phyloP scores from a whole-genome alignment of 371 early-diverging fungal genomes.

The Furculomyces boomerangus region DNA sequence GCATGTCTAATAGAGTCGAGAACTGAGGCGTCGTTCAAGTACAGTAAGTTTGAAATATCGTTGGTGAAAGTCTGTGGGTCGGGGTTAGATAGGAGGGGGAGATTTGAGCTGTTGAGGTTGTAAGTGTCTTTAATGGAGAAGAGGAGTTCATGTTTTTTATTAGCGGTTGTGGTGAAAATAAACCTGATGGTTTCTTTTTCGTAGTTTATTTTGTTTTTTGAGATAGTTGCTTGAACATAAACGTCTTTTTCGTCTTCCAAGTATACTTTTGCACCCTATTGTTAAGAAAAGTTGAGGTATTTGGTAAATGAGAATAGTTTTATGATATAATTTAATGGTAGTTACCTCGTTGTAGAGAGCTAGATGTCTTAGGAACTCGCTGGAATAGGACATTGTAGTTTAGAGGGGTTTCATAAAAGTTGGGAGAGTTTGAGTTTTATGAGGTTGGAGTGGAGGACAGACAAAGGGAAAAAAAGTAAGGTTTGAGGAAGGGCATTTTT shows the following conservation, averaged over 20 bases:
- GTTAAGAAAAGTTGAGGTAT: neutral
- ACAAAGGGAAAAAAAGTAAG: too few species aligned
- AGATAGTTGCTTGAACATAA: conserved; percentile 4
- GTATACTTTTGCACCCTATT: conserved; percentile 4
- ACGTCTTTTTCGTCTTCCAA: conserved; percentile 4
- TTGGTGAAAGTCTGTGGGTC: conserved; percentile 74
- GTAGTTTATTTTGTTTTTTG: neutral
- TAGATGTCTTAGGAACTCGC: too few species aligned
- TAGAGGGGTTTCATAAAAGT: too few species aligned
- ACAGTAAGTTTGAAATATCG: conserved; percentile 76
- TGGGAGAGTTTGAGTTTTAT: too few species aligned
- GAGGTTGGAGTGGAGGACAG: too few species aligned
- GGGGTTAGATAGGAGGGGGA: conserved; percentile 83
- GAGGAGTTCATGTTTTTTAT: conserved; percentile 26
- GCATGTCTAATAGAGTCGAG: too few species aligned
- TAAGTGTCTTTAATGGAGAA: conserved; percentile 45
- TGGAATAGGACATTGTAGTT: too few species aligned
- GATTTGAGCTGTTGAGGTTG: conserved; percentile 37
- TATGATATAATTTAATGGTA: too few species aligned
- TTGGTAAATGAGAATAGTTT: too few species aligned
- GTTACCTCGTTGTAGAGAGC: too few species aligned
- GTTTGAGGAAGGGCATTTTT: too few species aligned
- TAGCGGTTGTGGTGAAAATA: neutral
- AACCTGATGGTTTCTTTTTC: neutral
- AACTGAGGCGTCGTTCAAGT: conserved; percentile 81